Evolutionary conservation across 495 filamentous ascomycete genomes (phyloP).

Genomic region (Corynascus novoguineensis): DNA sequence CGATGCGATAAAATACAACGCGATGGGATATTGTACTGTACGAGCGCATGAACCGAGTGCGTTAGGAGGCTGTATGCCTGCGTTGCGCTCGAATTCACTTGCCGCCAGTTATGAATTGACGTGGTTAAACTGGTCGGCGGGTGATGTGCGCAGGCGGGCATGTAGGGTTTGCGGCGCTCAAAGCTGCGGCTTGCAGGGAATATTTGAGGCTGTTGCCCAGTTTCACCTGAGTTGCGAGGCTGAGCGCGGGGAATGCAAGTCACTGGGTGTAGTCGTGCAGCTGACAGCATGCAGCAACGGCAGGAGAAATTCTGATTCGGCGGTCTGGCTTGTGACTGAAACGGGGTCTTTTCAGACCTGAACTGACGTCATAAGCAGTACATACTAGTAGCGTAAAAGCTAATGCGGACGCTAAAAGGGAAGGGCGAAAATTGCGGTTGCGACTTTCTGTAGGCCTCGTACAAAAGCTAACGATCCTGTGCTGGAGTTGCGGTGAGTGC

Average conservation of each 20-base stretch:
- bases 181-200: no score
- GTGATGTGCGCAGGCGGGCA: no score
- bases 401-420: no score
- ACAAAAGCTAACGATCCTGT: no score
- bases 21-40: no score
- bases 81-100: background rate
- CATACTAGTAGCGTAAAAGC: no score
- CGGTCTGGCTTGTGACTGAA: background rate
- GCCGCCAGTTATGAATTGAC: background rate
- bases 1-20: no score
- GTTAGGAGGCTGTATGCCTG: background rate
- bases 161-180: no score
- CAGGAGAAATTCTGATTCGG: background rate
- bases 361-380: background rate
- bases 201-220: background rate
- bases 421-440: no score
- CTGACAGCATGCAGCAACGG: background rate
- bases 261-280: background rate
- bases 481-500: no score
- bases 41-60: background rate
- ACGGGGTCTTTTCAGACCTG: background rate
- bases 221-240: background rate
- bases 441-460: no score
- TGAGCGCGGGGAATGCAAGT: background rate
- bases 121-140: background rate